Conservation (phyloP, 1,139 yeast genomes). For the Hansenula sp. region DNA sequence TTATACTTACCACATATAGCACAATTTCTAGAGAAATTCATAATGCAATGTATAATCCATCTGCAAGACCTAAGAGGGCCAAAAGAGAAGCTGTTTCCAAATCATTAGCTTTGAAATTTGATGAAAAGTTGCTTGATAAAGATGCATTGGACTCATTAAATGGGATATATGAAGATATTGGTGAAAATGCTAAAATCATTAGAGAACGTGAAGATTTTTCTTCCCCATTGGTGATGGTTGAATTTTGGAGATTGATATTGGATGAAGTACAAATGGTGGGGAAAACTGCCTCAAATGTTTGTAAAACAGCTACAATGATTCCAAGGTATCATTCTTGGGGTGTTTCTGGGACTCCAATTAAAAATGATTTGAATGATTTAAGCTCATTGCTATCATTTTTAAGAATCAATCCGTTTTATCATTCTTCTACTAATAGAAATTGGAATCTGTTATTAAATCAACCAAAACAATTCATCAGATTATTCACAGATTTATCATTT, state of each 20-base stretch:
- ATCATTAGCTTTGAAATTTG: background rate
- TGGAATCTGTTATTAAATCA: slow-evolving; percentile 32
- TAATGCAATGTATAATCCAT: slow-evolving; percentile 62
- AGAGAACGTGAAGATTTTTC: slow-evolving; percentile 48
- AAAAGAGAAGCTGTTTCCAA: slow-evolving; percentile 20
- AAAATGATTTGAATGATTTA: slow-evolving; percentile 60
- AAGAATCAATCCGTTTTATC: slow-evolving; percentile 59
- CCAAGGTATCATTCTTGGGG: slow-evolving; percentile 95
- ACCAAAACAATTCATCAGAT: slow-evolving; percentile 38
- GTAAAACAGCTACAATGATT: slow-evolving; percentile 72
- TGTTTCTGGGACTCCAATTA: slow-evolving; percentile 91
- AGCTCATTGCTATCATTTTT: slow-evolving; percentile 68
- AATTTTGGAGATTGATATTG: slow-evolving; percentile 84
- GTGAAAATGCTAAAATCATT: slow-evolving; percentile 8
- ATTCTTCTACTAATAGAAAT: slow-evolving; percentile 6
- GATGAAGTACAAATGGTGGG: slow-evolving; percentile 97
- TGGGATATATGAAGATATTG: slow-evolving; percentile 21
- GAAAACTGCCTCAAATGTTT: slow-evolving; percentile 68
- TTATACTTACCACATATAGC: slow-evolving; percentile 78
- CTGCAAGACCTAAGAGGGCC: slow-evolving; percentile 44
- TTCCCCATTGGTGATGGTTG: slow-evolving; percentile 78
- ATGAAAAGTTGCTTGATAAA: slow-evolving; percentile 9
- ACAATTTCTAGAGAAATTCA: slow-evolving; percentile 74
- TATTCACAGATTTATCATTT: slow-evolving; percentile 51
- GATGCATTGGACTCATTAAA: slow-evolving; percentile 13